A percentile compares a stretch with the other conserved stretches of the same genome.
phyloP scores from a whole-genome alignment of 352 stramenopile species.

The Phytophthora sp. region DNA sequence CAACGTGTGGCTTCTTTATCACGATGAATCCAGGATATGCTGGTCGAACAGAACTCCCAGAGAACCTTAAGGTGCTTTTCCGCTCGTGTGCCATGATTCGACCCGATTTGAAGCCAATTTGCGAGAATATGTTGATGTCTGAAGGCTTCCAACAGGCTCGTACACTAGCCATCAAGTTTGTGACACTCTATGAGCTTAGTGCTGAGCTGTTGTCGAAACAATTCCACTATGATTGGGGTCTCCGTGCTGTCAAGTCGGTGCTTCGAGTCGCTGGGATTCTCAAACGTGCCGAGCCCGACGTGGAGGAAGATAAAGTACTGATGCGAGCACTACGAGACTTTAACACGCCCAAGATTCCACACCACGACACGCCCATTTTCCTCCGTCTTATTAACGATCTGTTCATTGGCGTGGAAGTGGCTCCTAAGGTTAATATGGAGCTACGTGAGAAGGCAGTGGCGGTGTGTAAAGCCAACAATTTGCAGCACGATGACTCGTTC shows the following conservation, averaged over 20 bases:
- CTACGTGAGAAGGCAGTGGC: conserved; percentile 92
- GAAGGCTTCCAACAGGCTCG: conserved; percentile 89
- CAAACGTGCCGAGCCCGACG: conserved; percentile 80
- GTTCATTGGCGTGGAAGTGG: conserved; percentile 94
- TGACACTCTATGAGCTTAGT: conserved; percentile 90
- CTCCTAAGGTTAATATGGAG: conserved; percentile 93
- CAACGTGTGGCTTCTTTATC: conserved; percentile 94
- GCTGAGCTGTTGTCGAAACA: conserved; percentile 89
- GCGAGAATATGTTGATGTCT: conserved; percentile 91
- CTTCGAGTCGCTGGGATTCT: conserved; percentile 87
- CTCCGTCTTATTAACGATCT: conserved; percentile 86
- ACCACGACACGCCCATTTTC: conserved; percentile 90
- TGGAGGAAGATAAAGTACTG: conserved; percentile 88
- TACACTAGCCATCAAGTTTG: conserved; percentile 93
- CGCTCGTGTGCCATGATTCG: conserved; percentile 94
- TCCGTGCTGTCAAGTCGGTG: conserved; percentile 90
- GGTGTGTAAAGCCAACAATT: conserved; percentile 90
- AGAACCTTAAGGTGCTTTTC: conserved; percentile 94
- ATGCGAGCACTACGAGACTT: conserved; percentile 89
- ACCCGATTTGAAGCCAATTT: conserved; percentile 93
- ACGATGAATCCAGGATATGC: conserved; percentile 96
- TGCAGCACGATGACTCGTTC: conserved; percentile 88
- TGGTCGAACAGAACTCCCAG: conserved; percentile 84
- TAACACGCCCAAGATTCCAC: conserved; percentile 89
- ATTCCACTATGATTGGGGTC: conserved; percentile 92